These are phyloP conservation scores for Fusarium fracticaudum DNA, from an alignment of 2,329 filamentous ascomycete genomes.

Conservation along the genomic window DNA sequence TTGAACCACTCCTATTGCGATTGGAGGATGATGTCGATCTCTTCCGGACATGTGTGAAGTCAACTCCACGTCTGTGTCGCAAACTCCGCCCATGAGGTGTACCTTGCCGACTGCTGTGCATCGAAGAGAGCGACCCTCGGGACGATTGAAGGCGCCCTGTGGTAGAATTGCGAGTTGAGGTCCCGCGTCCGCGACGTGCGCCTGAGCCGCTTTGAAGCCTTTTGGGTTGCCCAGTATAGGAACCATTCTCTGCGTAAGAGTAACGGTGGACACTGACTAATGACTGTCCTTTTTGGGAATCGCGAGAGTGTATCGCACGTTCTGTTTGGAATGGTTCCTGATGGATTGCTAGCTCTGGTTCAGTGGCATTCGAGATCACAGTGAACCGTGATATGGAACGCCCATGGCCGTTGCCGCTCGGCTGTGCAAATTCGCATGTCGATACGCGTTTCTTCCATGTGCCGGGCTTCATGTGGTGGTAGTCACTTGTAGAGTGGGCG, in stretches of 20 bases:
- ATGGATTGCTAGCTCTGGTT: constrained; percentile 60
- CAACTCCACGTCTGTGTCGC: constrained; percentile 62
- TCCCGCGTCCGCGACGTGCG: constrained; percentile 44
- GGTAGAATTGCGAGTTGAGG: constrained; percentile 44
- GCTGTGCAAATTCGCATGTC: constrained; percentile 67
- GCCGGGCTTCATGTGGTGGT: constrained; percentile 77
- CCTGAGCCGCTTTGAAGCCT: constrained; percentile 51
- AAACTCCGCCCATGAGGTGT: constrained; percentile 53
- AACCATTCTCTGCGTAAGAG: constrained; percentile 43
- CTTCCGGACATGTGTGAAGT: constrained; percentile 63
- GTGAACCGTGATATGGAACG: constrained; percentile 70
- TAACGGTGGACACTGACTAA: constrained; percentile 75
- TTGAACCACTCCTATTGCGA: constrained; percentile 30
- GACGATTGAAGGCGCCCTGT: constrained; percentile 47
- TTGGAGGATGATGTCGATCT: constrained; percentile 47
- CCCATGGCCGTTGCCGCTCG: constrained; percentile 57
- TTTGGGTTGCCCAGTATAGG: constrained; percentile 41
- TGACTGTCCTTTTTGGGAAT: constrained; percentile 66
- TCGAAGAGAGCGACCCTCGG: constrained; percentile 59
- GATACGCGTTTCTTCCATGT: constrained; percentile 69
- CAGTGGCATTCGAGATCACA: constrained; percentile 70
- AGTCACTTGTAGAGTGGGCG: constrained; percentile 88
- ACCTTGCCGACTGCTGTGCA: constrained; percentile 58
- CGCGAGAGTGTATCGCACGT: constrained; percentile 53
- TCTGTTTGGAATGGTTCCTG: constrained; percentile 89